Conservation (phyloP, 2,329 filamentous ascomycete species). For the Botrytis deweyae region DNA sequence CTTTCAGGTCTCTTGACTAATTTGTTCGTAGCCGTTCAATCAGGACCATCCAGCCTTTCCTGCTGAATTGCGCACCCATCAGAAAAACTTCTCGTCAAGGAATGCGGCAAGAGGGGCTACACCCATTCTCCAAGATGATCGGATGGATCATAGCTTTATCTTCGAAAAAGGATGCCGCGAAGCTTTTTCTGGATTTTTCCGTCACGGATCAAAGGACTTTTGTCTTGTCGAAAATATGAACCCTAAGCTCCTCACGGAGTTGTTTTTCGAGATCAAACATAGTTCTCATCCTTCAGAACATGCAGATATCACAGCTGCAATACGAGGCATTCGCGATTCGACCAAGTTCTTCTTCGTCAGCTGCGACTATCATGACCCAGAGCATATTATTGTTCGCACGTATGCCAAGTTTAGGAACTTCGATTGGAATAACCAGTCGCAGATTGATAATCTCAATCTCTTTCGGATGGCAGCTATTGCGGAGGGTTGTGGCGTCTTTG, state of each 20-base stretch:
- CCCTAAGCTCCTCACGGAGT: not conserved
- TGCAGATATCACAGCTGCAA: slow-evolving; percentile 11
- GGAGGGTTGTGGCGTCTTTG: not conserved
- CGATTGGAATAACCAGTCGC: not conserved
- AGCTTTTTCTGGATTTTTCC: not conserved
- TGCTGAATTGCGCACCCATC: not conserved
- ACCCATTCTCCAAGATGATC: not conserved
- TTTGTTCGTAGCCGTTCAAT: not conserved
- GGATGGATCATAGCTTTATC: not conserved
- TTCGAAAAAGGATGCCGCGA: not conserved
- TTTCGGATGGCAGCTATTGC: not conserved
- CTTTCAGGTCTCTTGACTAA: not conserved
- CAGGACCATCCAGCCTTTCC: not conserved
- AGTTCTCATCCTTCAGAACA: not conserved
- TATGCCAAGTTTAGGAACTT: not conserved
- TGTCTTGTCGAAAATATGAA: slow-evolving; percentile 6
- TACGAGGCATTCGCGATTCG: not conserved
- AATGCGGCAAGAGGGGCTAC: not conserved
- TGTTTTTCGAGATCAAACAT: slow-evolving; percentile 5
- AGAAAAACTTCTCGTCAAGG: not conserved
- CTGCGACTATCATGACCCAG: slow-evolving; percentile 1
- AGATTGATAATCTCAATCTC: not conserved
- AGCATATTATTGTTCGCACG: slow-evolving; percentile 9
- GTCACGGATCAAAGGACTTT: not conserved
- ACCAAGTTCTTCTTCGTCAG: not conserved